Conservation (phyloP, 768 basidiomycete genomes). For the Pisolithus albus region DNA sequence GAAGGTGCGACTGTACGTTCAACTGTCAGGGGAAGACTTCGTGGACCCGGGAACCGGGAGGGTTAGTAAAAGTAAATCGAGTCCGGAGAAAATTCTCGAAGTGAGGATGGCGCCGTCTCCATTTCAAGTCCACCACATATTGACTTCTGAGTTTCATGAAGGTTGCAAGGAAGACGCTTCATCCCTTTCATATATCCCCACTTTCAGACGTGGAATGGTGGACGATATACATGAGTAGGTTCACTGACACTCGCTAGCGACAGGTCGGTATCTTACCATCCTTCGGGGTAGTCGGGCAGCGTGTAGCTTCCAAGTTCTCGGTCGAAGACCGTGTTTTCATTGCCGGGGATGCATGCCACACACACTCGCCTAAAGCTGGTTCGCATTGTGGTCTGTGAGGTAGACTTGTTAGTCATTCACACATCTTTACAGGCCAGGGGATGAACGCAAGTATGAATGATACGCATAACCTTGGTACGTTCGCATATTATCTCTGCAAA, state of each 20-base stretch:
- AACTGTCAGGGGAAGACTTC: conserved; percentile 46
- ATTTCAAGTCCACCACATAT: not conserved
- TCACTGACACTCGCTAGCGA: not conserved
- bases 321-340: conserved; percentile 63
- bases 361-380: conserved; percentile 64
- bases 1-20: conserved; percentile 65
- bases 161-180: conserved; percentile 50
- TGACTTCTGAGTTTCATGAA: conserved; percentile 13
- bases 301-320: conserved; percentile 60
- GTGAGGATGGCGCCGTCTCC: conserved; percentile 26
- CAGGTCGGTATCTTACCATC: not conserved
- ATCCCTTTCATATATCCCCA: conserved; percentile 47
- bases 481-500: not conserved
- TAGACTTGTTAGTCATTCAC: not conserved
- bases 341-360: conserved; percentile 69
- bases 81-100: conserved; percentile 46
- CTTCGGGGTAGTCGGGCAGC: conserved; percentile 53
- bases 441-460: conserved; percentile 63
- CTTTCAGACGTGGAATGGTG: conserved; percentile 57
- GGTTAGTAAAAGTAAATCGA: conserved; percentile 47
- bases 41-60: conserved; percentile 41
- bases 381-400: conserved; percentile 1
- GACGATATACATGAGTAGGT: conserved; percentile 63
- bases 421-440: conserved; percentile 46
- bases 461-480: conserved; percentile 51